Conservation (phyloP, 495 filamentous ascomycete genomes). For the Bombardia bombarda region DNA sequence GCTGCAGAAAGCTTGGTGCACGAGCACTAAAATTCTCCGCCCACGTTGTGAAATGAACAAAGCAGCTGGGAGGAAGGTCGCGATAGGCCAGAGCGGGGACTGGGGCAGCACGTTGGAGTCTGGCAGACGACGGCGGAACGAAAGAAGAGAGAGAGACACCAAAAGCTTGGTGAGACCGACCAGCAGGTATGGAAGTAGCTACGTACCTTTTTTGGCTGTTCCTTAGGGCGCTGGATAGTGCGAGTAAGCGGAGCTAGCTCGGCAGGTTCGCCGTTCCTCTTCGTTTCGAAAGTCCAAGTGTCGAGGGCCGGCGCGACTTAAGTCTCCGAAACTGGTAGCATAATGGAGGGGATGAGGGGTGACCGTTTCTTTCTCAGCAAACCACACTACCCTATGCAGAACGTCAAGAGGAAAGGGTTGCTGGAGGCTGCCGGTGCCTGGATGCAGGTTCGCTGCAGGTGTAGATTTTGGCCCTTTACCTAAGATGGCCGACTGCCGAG, state of each 20-base stretch:
- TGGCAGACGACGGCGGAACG: no score
- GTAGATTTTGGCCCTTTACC: slow-evolving; percentile 15
- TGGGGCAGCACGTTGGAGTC: slow-evolving; percentile 7
- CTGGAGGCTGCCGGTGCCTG: slow-evolving; percentile 16
- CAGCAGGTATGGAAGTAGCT: slow-evolving; percentile 3
- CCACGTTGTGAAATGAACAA: slow-evolving; percentile 16
- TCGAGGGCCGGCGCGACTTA: slow-evolving; percentile 14
- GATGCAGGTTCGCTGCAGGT: slow-evolving; percentile 21
- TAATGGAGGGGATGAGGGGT: slow-evolving; percentile 8
- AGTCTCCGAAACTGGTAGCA: slow-evolving; percentile 22
- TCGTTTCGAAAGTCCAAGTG: slow-evolving; percentile 21
- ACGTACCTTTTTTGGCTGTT: slow-evolving; percentile 16
- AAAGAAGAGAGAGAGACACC: slow-evolving; percentile 3
- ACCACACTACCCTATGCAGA: slow-evolving; percentile 18
- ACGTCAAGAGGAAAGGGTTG: slow-evolving; percentile 11
- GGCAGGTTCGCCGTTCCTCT: slow-evolving; percentile 16
- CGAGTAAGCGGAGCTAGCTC: slow-evolving; percentile 17
- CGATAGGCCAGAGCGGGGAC: slow-evolving; percentile 8
- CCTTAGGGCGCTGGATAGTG: slow-evolving; percentile 8
- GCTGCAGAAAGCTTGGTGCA: slow-evolving; percentile 20
- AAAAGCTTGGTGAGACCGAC: not conserved
- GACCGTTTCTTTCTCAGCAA: slow-evolving; percentile 9
- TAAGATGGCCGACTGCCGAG: slow-evolving; percentile 21
- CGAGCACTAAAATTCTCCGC: slow-evolving; percentile 19
- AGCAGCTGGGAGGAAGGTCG: slow-evolving; percentile 4